Evolutionary conservation across 768 basidiomycete species (phyloP), one percentile per base, ranked within the genome.

Genomic region (Kondoa subrosea): DNA sequence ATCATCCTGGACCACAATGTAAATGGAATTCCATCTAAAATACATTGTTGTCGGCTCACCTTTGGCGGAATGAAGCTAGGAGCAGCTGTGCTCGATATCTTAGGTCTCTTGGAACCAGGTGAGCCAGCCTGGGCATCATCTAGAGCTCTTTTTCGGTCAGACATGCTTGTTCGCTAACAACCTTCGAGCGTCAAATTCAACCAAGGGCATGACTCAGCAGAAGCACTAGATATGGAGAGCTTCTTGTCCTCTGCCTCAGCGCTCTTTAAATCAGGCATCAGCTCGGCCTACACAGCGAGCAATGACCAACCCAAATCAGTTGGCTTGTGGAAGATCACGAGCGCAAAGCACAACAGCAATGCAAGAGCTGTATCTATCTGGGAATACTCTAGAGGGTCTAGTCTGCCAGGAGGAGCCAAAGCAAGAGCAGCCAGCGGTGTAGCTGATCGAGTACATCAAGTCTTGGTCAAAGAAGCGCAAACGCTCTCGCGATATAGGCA

Each of bases 401-500:
- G 12, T 8, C 40, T 50, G 40, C 40, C 40, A 50, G 40, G 40
- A 21, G 21, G 21, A 8, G 40, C 40, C 40, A 50, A 21, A 50
- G 40, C 12, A 50, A 50, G 40, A 21, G 12, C 40, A 8, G 8
- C 40, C 21, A 8, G 21, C 8, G 40, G n/a, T n/a, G n/a, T 21
- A 8, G 40, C 40, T 8, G 40, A 63, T 29, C 30, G 61, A 31
- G 16, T 17, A 31, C 27, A 26, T 32, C 29, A 59, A 27, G 25
- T 59, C 8, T 12, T 63, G 29, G 8, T 31, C 14, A 63, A 33
- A 12, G 61, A 92, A 92, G 89, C 87, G 2, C 83, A 87, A 69
- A 87, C 91, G 1, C 79, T 96, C 25, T 84, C 88, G 30, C 83
- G 86, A 71, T 79, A 97, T 57, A 82, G 95, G 33, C 93, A 97